A percentile compares a stretch with the other conserved stretches of the same genome.
Evolutionary conservation across 2,329 filamentous ascomycete genomes (phyloP).

Genomic region (Pseudopyricularia cyperi): DNA sequence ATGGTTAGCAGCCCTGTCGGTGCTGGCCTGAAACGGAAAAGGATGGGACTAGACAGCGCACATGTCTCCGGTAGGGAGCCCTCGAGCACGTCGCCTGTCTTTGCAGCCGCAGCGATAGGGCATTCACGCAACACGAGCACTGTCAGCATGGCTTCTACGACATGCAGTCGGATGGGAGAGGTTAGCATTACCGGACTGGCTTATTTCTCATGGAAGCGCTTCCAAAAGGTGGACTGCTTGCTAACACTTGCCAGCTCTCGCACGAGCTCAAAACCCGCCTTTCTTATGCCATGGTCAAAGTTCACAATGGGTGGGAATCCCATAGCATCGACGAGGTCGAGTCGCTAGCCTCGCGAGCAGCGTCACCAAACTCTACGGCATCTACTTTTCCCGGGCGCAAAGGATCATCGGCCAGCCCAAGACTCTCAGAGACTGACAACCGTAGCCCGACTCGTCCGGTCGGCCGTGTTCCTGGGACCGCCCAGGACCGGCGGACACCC

Average conservation of each 20-base stretch:
- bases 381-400: slow-evolving; percentile 40
- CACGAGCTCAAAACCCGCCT: slow-evolving; percentile 71
- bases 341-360: slow-evolving; percentile 54
- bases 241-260: slow-evolving; percentile 41
- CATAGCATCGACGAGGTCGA: slow-evolving; percentile 69
- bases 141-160: slow-evolving; percentile 46
- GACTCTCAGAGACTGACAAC: slow-evolving; percentile 17
- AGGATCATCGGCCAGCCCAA: slow-evolving; percentile 41
- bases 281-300: slow-evolving; percentile 88
- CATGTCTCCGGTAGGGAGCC: slow-evolving; percentile 29
- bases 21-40: slow-evolving; percentile 42
- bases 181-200: slow-evolving; percentile 30
- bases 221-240: neutral
- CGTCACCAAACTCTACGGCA: slow-evolving; percentile 47
- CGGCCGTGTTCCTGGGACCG: slow-evolving; percentile 4
- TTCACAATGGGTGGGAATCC: slow-evolving; percentile 79
- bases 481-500: neutral
- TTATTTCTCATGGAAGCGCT: neutral
- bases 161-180: slow-evolving; percentile 63
- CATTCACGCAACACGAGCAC: slow-evolving; percentile 64
- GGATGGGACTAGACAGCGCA: slow-evolving; percentile 63
- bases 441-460: slow-evolving; percentile 9
- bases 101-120: slow-evolving; percentile 20
- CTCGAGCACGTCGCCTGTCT: slow-evolving; percentile 32
- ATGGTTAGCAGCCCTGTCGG: slow-evolving; percentile 12